A percentile compares a stretch with the other conserved stretches of the same genome.
Conservation (phyloP, 2,329 filamentous ascomycete genomes). For the Trichoderma atrobrunneum region DNA sequence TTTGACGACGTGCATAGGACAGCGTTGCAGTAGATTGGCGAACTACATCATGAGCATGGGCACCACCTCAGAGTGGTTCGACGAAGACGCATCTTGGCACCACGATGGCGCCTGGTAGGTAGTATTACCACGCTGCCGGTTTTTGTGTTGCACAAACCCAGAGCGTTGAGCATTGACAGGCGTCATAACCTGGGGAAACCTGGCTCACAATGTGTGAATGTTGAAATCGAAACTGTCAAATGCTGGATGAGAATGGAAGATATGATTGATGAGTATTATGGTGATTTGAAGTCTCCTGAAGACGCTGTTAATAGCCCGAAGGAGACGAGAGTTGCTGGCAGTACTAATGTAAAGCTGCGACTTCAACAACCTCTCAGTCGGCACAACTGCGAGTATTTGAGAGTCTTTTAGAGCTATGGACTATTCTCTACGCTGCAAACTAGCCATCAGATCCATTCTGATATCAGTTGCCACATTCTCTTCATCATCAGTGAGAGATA, state of each 20-base stretch:
- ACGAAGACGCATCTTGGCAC: neutral
- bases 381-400: neutral
- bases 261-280: neutral
- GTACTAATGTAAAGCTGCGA: neutral
- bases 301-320: neutral
- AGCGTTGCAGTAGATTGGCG: conserved; percentile 6
- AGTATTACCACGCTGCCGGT: conserved; percentile 1
- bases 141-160: neutral
- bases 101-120: neutral
- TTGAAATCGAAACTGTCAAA: neutral
- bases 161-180: neutral
- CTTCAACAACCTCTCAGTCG: neutral
- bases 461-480: neutral
- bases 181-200: conserved; percentile 10
- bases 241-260: neutral
- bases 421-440: neutral
- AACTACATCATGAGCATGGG: neutral
- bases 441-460: neutral
- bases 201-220: neutral
- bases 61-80: neutral
- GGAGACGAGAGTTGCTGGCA: neutral
- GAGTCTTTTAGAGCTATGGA: no score
- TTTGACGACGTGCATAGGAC: neutral
- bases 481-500: neutral
- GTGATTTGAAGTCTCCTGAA: neutral